Conservation (phyloP, 495 filamentous ascomycete genomes). For the Entonaema liquescens region DNA sequence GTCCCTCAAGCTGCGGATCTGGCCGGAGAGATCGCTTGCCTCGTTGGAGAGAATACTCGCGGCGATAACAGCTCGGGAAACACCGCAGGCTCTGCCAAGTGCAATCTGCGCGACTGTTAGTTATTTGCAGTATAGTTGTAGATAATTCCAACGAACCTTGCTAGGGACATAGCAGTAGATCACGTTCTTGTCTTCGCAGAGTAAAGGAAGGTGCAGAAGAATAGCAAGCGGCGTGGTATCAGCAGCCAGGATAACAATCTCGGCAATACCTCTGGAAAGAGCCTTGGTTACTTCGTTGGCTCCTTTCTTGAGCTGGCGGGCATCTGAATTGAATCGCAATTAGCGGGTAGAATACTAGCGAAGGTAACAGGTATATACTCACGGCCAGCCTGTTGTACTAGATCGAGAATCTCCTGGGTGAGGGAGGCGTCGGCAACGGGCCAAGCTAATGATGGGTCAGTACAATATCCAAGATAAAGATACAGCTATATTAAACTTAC, state of each 20-base stretch:
- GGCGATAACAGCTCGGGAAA: slow-evolving; percentile 85
- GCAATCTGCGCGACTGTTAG: slow-evolving; percentile 58
- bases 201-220: slow-evolving; percentile 88
- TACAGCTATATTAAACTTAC: slow-evolving; percentile 30
- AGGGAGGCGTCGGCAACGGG: slow-evolving; percentile 85
- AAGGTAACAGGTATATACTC: slow-evolving; percentile 18
- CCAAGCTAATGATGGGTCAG: slow-evolving; percentile 70
- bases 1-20: slow-evolving; percentile 87
- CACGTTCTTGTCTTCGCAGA: slow-evolving; percentile 83
- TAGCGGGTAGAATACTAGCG: slow-evolving; percentile 3
- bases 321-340: slow-evolving; percentile 54
- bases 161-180: slow-evolving; percentile 75
- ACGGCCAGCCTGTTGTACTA: slow-evolving; percentile 82
- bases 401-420: slow-evolving; percentile 82
- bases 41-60: slow-evolving; percentile 93
- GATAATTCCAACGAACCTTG: slow-evolving; percentile 45
- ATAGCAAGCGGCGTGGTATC: slow-evolving; percentile 89
- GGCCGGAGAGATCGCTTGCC: slow-evolving; percentile 81
- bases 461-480: neutral
- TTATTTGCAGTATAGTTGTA: neutral
- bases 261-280: slow-evolving; percentile 70
- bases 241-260: slow-evolving; percentile 88
- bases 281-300: slow-evolving; percentile 62
- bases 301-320: slow-evolving; percentile 89
- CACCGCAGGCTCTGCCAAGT: slow-evolving; percentile 85